phyloP scores from a whole-genome alignment of 2,329 filamentous ascomycete genomes.

The Claviceps capensis region DNA sequence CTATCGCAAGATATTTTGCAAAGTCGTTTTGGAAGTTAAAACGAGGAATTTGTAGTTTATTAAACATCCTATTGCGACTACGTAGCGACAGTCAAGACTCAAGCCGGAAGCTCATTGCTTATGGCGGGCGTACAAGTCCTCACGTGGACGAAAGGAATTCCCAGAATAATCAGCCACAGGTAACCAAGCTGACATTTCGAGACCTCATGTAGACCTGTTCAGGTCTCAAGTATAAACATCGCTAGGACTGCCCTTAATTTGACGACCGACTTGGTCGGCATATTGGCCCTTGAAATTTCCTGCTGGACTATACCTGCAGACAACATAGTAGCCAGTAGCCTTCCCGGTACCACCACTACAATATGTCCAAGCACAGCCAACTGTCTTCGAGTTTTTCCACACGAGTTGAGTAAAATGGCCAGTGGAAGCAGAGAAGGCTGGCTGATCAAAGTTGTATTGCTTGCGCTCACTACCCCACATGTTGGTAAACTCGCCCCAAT shows the following conservation, averaged over 20 bases:
- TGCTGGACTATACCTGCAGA: slow-evolving; percentile 1
- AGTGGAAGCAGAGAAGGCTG: neutral
- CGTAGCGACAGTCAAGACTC: no score
- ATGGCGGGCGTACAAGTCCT: no score
- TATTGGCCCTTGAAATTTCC: neutral
- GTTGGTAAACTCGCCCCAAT: neutral
- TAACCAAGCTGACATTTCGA: no score
- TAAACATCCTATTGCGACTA: no score
- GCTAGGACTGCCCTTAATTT: neutral
- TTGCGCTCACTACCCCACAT: slow-evolving; percentile 2
- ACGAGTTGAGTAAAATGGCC: slow-evolving; percentile 2
- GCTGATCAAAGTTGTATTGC: slow-evolving; percentile 1
- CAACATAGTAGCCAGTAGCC: neutral
- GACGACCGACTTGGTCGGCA: neutral
- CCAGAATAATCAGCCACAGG: no score
- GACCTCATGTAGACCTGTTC: no score
- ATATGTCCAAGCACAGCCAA: neutral
- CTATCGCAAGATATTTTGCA: no score
- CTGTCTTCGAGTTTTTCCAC: neutral
- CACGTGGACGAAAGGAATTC: no score
- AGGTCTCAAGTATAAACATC: neutral
- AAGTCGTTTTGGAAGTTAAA: no score
- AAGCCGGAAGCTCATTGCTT: no score
- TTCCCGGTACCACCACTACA: neutral
- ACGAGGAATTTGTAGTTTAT: no score